Conservation (phyloP, 352 stramenopile genomes). For the Pseudoperonospora humuli region DNA sequence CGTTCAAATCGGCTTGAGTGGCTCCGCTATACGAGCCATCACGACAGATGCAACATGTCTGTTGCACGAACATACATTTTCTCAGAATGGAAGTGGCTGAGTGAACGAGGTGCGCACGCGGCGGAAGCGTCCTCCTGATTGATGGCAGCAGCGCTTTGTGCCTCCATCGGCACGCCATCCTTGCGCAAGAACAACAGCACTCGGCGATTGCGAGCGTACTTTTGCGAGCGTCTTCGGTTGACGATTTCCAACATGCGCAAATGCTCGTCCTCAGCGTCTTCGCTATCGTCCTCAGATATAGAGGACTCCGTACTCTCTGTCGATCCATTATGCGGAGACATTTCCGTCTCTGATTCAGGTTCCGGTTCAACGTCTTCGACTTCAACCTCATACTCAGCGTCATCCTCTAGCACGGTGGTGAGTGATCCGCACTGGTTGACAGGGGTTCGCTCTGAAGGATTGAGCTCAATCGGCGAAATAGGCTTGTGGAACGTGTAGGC, state of each 20-base stretch:
- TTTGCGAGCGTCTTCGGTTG: constrained; percentile 41
- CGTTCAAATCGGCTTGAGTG: constrained; percentile 14
- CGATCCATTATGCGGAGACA: constrained; percentile 28
- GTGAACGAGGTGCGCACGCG: constrained; percentile 13
- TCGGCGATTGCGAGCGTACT: constrained; percentile 50
- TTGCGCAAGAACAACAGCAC: constrained; percentile 51
- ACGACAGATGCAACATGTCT: constrained; percentile 26
- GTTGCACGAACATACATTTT: constrained; percentile 29
- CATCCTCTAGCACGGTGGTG: constrained; percentile 53
- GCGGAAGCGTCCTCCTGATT: constrained; percentile 6
- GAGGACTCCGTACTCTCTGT: constrained; percentile 34
- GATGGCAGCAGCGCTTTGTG: neutral
- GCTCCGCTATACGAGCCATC: constrained; percentile 17
- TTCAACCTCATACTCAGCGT: constrained; percentile 33
- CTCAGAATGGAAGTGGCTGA: constrained; percentile 11
- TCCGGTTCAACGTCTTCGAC: constrained; percentile 29
- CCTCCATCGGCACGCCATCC: constrained; percentile 15
- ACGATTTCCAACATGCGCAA: constrained; percentile 37
- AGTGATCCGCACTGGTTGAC: constrained; percentile 58
- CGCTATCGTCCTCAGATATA: constrained; percentile 28
- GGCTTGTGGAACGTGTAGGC: constrained; percentile 51
- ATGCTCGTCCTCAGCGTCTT: constrained; percentile 32
- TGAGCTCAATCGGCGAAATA: constrained; percentile 40
- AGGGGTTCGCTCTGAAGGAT: constrained; percentile 33
- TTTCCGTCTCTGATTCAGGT: constrained; percentile 27